Evolutionary conservation across 192 early-diverging fungal genomes (phyloP).

Genomic region (Umbelopsis sp.): DNA sequence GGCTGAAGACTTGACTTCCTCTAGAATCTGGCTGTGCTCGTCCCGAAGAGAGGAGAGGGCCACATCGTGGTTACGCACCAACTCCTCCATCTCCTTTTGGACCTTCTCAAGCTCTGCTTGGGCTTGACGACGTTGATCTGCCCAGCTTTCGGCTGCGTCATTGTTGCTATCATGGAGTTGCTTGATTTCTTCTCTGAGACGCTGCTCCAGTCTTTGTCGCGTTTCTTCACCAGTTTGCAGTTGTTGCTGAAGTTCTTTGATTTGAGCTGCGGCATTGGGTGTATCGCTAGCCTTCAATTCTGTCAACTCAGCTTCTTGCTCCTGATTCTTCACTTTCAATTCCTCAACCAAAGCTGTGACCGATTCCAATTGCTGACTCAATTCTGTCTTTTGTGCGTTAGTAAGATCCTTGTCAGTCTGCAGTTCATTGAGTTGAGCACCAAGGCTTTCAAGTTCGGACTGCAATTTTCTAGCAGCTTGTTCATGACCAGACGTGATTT

Average conservation of each 20-base stretch:
- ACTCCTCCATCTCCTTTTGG: constrained; percentile 5
- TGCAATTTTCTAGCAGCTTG: not conserved
- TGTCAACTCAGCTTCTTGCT: not conserved
- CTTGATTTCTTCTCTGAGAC: constrained; percentile 3
- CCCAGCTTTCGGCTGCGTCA: constrained; percentile 12
- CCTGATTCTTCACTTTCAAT: not conserved
- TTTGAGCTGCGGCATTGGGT: constrained; percentile 9
- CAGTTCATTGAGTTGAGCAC: not conserved
- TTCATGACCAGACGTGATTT: not conserved
- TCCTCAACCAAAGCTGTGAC: not conserved
- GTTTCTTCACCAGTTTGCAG: not conserved
- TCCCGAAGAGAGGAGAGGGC: not conserved
- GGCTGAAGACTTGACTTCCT: not conserved
- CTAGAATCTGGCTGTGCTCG: constrained; percentile 1
- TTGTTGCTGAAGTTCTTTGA: constrained; percentile 11
- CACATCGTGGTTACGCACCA: not conserved
- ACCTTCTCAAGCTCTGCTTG: constrained; percentile 8
- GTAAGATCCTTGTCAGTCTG: not conserved
- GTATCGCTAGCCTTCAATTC: constrained; percentile 1
- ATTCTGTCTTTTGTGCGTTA: not conserved
- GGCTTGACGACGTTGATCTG: constrained; percentile 3
- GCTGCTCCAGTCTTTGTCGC: not conserved
- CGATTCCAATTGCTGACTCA: not conserved
- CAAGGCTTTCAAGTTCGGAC: not conserved
- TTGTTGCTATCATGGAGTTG: constrained; percentile 8